Evolutionary conservation across 805 yeast species (phyloP).

Genomic region (Soucietia sequanensis): DNA sequence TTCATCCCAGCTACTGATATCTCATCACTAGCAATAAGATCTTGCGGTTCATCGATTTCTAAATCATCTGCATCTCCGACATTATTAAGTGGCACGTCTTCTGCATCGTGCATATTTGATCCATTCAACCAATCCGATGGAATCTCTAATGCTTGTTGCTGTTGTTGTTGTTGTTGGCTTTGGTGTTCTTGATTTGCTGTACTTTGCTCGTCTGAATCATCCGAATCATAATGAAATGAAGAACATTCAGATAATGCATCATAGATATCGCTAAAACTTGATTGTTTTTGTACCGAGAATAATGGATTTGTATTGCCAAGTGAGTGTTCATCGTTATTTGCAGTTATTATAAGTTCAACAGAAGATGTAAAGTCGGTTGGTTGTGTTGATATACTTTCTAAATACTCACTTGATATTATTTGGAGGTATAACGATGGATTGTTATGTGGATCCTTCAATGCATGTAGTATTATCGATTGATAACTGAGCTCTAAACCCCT

Average conservation of each 20-base stretch:
- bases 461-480: slow-evolving; percentile 32
- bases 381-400: slow-evolving; percentile 9
- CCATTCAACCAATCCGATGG: slow-evolving; percentile 23
- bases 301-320: slow-evolving; percentile 12
- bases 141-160: slow-evolving; percentile 13
- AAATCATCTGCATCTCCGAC: slow-evolving; percentile 40
- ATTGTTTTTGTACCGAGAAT: slow-evolving; percentile 7
- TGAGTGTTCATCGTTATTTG: not conserved
- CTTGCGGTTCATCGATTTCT: slow-evolving; percentile 18
- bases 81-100: slow-evolving; percentile 12
- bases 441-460: slow-evolving; percentile 19
- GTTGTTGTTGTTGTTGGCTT: not conserved
- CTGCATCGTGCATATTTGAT: slow-evolving; percentile 3
- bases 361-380: slow-evolving; percentile 15
- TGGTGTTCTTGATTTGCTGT: slow-evolving; percentile 1
- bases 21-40: slow-evolving; percentile 11
- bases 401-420: slow-evolving; percentile 19
- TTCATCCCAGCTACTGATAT: slow-evolving; percentile 38
- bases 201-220: slow-evolving; percentile 19
- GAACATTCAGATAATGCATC: slow-evolving; percentile 38
- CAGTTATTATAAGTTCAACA: slow-evolving; percentile 16
- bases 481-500: slow-evolving; percentile 36
- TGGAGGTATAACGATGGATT: slow-evolving; percentile 27
- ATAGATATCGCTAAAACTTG: slow-evolving; percentile 20
- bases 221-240: slow-evolving; percentile 33